Percentiles rank a stretch among this genome's conserved stretches.
Conservation (phyloP, 2,329 filamentous ascomycete genomes). For the Exophiala spinifera region DNA sequence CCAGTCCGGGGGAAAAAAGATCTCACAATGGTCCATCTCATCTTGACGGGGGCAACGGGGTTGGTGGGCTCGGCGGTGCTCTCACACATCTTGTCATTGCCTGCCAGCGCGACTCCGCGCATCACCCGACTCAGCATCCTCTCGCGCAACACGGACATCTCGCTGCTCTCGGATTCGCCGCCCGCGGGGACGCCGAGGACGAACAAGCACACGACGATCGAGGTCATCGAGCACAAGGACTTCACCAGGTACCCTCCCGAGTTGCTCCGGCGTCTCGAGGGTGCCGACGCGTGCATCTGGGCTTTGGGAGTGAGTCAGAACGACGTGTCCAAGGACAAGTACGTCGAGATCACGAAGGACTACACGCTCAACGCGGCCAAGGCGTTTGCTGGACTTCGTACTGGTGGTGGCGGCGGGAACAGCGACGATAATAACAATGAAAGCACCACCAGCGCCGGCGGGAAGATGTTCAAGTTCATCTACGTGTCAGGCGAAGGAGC, state of each 20-base stretch:
- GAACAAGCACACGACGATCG: conserved; percentile 56
- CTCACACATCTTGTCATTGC: conserved; percentile 58
- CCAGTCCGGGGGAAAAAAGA: no score
- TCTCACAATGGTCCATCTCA: conserved; percentile 62
- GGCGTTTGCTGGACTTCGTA: conserved; percentile 52
- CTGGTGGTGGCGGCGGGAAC: conserved; percentile 24
- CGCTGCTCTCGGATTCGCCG: conserved; percentile 49
- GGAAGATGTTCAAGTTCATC: conserved; percentile 24
- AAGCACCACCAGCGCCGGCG: no score
- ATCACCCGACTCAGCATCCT: conserved; percentile 67
- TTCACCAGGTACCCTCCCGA: conserved; percentile 59
- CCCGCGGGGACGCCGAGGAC: conserved; percentile 53
- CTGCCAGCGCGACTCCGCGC: conserved; percentile 19
- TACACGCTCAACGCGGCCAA: conserved; percentile 63
- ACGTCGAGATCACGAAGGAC: conserved; percentile 65
- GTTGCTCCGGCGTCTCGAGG: conserved; percentile 59
- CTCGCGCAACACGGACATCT: conserved; percentile 47
- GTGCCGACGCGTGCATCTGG: conserved; percentile 69
- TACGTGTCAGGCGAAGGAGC: conserved; percentile 60
- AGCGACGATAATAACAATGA: no score
- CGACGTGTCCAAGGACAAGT: conserved; percentile 61
- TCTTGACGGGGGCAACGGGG: conserved; percentile 67
- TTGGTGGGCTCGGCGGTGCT: conserved; percentile 61
- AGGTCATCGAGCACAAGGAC: conserved; percentile 66
- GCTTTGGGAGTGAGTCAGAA: conserved; percentile 65